These are phyloP conservation scores for Lactarius evosmus DNA, from an alignment of 768 basidiomycete genomes.

Conservation along the genomic window DNA sequence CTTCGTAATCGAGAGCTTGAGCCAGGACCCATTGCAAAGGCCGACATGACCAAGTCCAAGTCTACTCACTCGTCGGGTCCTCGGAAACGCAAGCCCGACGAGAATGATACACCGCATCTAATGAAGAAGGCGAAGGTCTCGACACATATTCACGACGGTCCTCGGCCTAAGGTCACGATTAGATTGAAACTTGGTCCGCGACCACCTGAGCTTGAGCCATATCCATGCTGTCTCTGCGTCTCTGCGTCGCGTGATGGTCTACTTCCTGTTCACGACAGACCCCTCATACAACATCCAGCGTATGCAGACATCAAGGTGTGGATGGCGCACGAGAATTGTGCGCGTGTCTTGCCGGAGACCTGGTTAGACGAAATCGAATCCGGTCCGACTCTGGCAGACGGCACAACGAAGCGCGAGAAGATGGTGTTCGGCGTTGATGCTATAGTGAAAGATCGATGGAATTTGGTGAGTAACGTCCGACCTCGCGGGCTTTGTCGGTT, in stretches of 20 bases:
- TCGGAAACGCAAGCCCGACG: constrained; percentile 43
- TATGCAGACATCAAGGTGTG: constrained; percentile 41
- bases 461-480: constrained; percentile 56
- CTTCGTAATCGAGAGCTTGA: constrained; percentile 63
- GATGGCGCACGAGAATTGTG: constrained; percentile 81
- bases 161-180: constrained; percentile 45
- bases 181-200: constrained; percentile 67
- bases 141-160: constrained; percentile 24
- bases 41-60: constrained; percentile 22
- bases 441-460: constrained; percentile 92
- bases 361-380: constrained; percentile 75
- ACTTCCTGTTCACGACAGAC: constrained; percentile 66
- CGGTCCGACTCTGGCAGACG: constrained; percentile 33
- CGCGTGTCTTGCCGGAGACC: constrained; percentile 81
- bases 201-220: constrained; percentile 51
- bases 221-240: constrained; percentile 69
- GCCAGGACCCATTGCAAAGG: constrained; percentile 32
- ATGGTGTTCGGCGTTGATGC: constrained; percentile 82
- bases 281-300: constrained; percentile 31
- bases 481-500: neutral
- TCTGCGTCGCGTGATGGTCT: constrained; percentile 52
- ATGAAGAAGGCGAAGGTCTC: constrained; percentile 50
- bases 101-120: constrained; percentile 39
- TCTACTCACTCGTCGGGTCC: constrained; percentile 24
- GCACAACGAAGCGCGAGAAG: constrained; percentile 40